Percentiles rank a stretch among this genome's conserved stretches.
Conservation (phyloP, 306 rosid species). For the Trifolium dubium region DNA sequence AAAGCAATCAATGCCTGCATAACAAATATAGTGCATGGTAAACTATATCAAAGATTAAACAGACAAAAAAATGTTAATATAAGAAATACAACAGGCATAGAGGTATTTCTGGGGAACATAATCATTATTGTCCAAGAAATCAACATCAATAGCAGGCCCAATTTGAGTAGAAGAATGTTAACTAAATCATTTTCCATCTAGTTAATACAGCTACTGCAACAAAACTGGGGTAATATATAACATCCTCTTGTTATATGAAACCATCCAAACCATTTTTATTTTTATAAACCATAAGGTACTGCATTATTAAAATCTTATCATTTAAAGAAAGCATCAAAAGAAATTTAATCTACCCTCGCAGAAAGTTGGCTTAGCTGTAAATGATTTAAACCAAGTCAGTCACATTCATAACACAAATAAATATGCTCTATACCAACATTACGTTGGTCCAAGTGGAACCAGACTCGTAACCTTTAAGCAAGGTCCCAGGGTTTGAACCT, state of each 20-base stretch:
- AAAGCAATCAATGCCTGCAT: slow-evolving; percentile 83
- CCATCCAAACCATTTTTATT: slow-evolving; percentile 12
- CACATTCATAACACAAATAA: slow-evolving; percentile 22
- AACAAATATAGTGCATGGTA: slow-evolving; percentile 36
- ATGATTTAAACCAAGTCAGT: slow-evolving; percentile 12
- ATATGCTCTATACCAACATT: background rate
- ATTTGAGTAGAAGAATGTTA: slow-evolving; percentile 19
- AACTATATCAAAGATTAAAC: slow-evolving; percentile 35
- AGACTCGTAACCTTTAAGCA: background rate
- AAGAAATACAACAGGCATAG: slow-evolving; percentile 16
- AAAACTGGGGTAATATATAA: slow-evolving; percentile 2
- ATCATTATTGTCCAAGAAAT: slow-evolving; percentile 23
- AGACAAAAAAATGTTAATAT: background rate
- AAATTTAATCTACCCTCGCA: slow-evolving; percentile 15
- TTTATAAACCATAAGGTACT: slow-evolving; percentile 20
- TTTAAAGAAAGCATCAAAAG: slow-evolving; percentile 19
- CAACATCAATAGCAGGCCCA: slow-evolving; percentile 2
- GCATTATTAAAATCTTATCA: slow-evolving; percentile 23
- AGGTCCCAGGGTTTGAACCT: background rate
- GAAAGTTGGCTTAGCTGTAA: background rate
- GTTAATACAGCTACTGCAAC: slow-evolving; percentile 21
- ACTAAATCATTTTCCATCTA: slow-evolving; percentile 8
- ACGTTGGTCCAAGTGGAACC: background rate
- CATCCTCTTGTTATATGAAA: background rate
- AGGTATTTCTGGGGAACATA: slow-evolving; percentile 21